Conservation (phyloP, 495 filamentous ascomycete genomes). For the Chlorociboria aeruginascens region DNA sequence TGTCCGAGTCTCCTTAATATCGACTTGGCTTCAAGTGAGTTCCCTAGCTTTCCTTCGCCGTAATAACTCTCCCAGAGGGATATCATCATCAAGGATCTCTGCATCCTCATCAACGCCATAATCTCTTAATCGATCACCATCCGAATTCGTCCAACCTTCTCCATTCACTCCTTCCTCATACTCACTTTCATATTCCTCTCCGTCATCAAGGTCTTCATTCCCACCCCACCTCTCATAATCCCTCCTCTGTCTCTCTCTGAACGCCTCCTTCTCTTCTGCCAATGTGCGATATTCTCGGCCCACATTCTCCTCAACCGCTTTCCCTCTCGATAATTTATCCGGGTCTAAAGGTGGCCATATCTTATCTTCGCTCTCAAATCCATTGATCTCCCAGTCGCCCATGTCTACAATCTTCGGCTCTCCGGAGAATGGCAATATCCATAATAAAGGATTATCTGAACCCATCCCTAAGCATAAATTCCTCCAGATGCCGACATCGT, state of each 20-base stretch:
- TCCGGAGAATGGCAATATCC: conserved; percentile 37
- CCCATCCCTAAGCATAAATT: conserved; percentile 74
- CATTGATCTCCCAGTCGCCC: conserved; percentile 60
- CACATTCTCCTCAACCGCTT: conserved; percentile 1
- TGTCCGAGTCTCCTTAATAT: no score
- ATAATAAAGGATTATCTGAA: conserved; percentile 30
- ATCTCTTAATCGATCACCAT: conserved; percentile 76
- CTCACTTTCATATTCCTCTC: conserved; percentile 25
- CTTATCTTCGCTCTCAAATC: conserved; percentile 58
- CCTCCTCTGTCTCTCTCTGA: conserved; percentile 41
- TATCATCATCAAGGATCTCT: conserved; percentile 32
- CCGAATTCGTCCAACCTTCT: conserved; percentile 67
- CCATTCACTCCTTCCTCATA: conserved; percentile 25
- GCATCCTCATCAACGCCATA: conserved; percentile 50
- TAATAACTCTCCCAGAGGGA: conserved; percentile 62
- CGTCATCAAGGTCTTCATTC: conserved; percentile 27
- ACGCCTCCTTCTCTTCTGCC: conserved; percentile 40
- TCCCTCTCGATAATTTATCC: conserved; percentile 45
- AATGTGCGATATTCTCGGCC: conserved; percentile 18
- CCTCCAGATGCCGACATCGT: conserved; percentile 77
- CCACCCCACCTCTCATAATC: conserved; percentile 35
- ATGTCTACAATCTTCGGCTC: conserved; percentile 21
- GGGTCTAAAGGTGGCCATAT: conserved; percentile 86
- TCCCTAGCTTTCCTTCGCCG: conserved; percentile 30
- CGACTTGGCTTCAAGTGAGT: not conserved